Conservation (phyloP, 495 filamentous ascomycete genomes). For the Lepidopterella palustris region DNA sequence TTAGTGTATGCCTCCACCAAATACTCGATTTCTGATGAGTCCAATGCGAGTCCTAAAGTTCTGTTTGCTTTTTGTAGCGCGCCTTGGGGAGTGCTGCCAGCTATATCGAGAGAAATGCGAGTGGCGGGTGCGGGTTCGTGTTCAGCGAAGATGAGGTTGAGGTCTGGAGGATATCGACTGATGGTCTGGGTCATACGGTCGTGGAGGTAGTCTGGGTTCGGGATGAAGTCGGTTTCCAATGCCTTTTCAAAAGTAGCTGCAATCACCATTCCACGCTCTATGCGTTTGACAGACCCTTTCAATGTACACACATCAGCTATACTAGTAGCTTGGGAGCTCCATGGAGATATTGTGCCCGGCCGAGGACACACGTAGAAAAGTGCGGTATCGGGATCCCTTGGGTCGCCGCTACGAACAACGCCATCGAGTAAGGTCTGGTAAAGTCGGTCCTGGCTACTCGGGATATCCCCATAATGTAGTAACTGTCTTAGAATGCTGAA, state of each 20-base stretch:
- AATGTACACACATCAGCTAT: conserved; percentile 91
- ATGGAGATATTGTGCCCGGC: conserved; percentile 81
- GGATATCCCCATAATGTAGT: conserved; percentile 55
- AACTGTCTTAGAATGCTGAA: conserved; percentile 51
- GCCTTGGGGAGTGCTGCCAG: conserved; percentile 55
- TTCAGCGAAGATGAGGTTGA: conserved; percentile 72
- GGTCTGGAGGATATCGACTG: conserved; percentile 55
- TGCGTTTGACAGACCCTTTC: conserved; percentile 62
- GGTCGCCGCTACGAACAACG: conserved; percentile 34
- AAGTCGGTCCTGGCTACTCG: conserved; percentile 35
- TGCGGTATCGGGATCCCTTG: conserved; percentile 37
- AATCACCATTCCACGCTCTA: conserved; percentile 78
- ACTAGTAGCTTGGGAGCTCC: conserved; percentile 92
- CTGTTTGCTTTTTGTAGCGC: conserved; percentile 77
- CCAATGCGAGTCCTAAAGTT: conserved; percentile 74
- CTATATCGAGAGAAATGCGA: conserved; percentile 61
- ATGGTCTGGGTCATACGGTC: conserved; percentile 92
- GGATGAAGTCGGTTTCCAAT: conserved; percentile 44
- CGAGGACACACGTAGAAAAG: conserved; percentile 70
- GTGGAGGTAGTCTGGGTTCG: conserved; percentile 65
- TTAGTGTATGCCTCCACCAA: conserved; percentile 75
- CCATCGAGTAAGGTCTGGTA: conserved; percentile 34
- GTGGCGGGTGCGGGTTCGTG: conserved; percentile 62
- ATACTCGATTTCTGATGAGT: conserved; percentile 88
- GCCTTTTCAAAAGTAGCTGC: conserved; percentile 53